A percentile compares a stretch with the other conserved stretches of the same genome.
phyloP scores from a whole-genome alignment of 108 stramenopile species.

The Mayamaea pseudoterrestris region DNA sequence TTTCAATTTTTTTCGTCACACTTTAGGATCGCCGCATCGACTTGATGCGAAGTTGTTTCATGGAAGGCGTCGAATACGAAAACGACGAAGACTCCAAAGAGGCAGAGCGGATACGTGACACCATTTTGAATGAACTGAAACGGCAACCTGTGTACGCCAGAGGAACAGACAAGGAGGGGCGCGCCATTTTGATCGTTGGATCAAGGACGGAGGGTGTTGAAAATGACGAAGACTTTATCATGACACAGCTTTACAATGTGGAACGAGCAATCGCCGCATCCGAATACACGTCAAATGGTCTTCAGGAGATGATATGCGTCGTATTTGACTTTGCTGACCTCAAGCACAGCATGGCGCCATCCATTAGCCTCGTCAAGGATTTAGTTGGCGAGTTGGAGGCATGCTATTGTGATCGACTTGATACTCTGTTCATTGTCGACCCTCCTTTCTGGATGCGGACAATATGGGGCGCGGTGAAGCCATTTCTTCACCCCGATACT shows the following conservation, averaged over 20 bases:
- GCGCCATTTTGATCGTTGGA: slow-evolving; percentile 13
- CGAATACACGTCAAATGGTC: slow-evolving; percentile 13
- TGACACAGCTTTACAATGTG: slow-evolving; percentile 13
- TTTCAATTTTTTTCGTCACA: neutral
- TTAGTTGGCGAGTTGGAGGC: slow-evolving; percentile 11
- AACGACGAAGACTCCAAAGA: slow-evolving; percentile 3
- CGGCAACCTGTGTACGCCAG: slow-evolving; percentile 16
- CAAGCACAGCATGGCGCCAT: slow-evolving; percentile 10
- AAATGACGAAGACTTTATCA: slow-evolving; percentile 14
- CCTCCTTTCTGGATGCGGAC: slow-evolving; percentile 19
- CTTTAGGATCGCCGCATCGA: slow-evolving; percentile 6
- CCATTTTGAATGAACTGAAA: slow-evolving; percentile 16
- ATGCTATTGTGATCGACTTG: slow-evolving; percentile 24
- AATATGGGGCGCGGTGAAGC: slow-evolving; percentile 11
- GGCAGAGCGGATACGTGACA: slow-evolving; percentile 1
- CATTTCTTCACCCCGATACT: slow-evolving; percentile 16
- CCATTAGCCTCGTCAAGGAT: slow-evolving; percentile 11
- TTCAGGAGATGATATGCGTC: slow-evolving; percentile 15
- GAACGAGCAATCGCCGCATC: slow-evolving; percentile 24
- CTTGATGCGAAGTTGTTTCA: slow-evolving; percentile 11
- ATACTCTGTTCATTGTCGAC: slow-evolving; percentile 17
- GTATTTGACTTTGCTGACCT: slow-evolving; percentile 13
- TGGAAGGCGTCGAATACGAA: slow-evolving; percentile 5
- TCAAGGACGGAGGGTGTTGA: slow-evolving; percentile 8
- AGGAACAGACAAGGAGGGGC: slow-evolving; percentile 20